Evolutionary conservation across 495 filamentous ascomycete species (phyloP), one percentile per base, ranked within the genome.

Genomic region (Xylaria venustula): DNA sequence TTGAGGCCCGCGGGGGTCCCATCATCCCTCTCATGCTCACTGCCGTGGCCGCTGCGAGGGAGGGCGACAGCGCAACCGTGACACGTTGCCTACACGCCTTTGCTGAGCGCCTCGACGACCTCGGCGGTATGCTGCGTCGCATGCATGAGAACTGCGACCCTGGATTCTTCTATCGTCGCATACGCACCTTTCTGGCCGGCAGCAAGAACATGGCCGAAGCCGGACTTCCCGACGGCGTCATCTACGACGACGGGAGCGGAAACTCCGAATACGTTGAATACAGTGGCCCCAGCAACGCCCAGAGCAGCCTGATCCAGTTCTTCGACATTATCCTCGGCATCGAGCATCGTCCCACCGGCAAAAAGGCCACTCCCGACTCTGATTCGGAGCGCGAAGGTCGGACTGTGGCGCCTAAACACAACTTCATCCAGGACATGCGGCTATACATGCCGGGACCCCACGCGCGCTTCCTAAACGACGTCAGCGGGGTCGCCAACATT

Each of bases 151-250:
- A 85, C 66, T 98, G 94, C 72, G 91, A 96, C 67, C 92, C 93
- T 0, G 87, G 90, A 65, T 86, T 94, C 54, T 99, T 99, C 76
- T 97, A 97, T 73, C 85, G 96, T 73, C 87, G 86, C 41, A 93
- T 99, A 64, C 86, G 94, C 19, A 95, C 94, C 0, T 98, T 96
- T 73, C 83, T 99, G 3, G 93, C 94, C 7, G 94, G 94, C 6
- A 91, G 90, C 69, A 96, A 96, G 81, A 97, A 97, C 69, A 99
- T 99, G 94, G 86, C 79, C 30, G 91, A 92, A 51, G 94, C 93
- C 0, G 94, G 94, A 0, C 76, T 99, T 6, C 92, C 95, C 0
- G 81, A 87, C 63, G 94, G 94, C 0, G 85, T 98, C 19, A 76
- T 92, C 14, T 97, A 96, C 66, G 92, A 97, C 57, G 84, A 91